Base-by-base conservation (phyloP, 495 filamentous ascomycete genomes). In the Xylaria venustula region DNA sequence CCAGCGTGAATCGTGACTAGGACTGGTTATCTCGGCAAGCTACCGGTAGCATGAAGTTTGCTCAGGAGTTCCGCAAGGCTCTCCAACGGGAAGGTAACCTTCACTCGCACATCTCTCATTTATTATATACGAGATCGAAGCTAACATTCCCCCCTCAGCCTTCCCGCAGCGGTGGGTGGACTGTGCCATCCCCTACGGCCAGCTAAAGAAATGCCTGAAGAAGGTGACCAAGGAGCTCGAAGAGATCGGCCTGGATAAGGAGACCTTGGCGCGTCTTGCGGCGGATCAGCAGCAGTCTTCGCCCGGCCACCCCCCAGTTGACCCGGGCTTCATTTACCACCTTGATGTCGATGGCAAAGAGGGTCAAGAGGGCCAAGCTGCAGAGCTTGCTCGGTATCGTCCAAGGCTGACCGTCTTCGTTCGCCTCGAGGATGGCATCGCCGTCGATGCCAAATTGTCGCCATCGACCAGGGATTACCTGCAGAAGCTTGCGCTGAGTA, bases 181-280 rank as follows among this genome's bases (percentile, higher is more conserved):
- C 15, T 82, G 80, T 44, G 88, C 88, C 17, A 87, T 91, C 58
- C 86, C 85, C 48, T 91, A 91, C 69, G 77, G 83, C 34, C 81
- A 88, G 64, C 83, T 91, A 55, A 91, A 91, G 71, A 91, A 90
- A 72, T 84, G 88, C 71, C 82, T 91, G 66, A 88, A 87, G 63
- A 85, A 83, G 68, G 82, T 91, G 28, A 66, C 83, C 52, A 68
- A 74, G 42, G 88, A 91, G 71, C 78, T 91, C 7, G 65, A 74
- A 14, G 74, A 73, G 15, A 70, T 89, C 8, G 89, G 89, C 11
- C 80, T 90, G 46, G 81, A 85, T 50, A 77, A 79, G 3, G 76
- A 82, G 12, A 88, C 84, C n/a, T 69, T 90, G 26, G 74, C 77
- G 40, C 73, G 74, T 30, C 74, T 90, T 26, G 64, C 80, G 11